Evolutionary conservation across 768 basidiomycete genomes (phyloP).

Genomic region (Crassisporium funariophilum): DNA sequence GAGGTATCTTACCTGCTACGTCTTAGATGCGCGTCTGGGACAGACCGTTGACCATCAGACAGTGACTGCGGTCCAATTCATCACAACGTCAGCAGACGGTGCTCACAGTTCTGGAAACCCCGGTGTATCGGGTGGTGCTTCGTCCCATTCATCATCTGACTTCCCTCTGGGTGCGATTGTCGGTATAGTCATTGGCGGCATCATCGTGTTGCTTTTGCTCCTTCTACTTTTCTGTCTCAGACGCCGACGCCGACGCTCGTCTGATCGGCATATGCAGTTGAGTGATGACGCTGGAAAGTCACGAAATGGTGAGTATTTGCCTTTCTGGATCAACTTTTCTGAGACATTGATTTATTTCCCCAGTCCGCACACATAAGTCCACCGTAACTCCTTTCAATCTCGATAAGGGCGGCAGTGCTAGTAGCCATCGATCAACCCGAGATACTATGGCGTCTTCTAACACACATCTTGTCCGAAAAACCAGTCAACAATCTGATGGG

Average conservation of each 20-base stretch:
- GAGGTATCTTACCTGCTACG: no score
- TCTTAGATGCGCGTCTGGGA: no score
- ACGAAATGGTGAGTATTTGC: no score
- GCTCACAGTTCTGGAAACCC: background rate
- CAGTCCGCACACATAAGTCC: background rate
- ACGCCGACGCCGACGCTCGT: background rate
- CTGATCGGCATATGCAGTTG: no score
- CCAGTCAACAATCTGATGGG: no score
- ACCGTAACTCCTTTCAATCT: background rate
- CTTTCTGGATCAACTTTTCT: no score
- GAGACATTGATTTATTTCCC: no score
- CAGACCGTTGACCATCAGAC: background rate
- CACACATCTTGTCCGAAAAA: no score
- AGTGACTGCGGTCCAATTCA: background rate
- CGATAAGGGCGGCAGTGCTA: background rate
- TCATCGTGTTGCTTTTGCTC: slow-evolving; percentile 2
- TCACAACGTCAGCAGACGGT: slow-evolving; percentile 2
- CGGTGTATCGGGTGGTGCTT: background rate
- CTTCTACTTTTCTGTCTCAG: slow-evolving; percentile 1
- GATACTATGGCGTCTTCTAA: no score
- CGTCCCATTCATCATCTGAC: background rate
- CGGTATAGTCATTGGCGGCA: slow-evolving; percentile 3
- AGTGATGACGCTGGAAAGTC: no score
- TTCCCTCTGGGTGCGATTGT: slow-evolving; percentile 4
- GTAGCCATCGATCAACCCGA: no score